These are phyloP conservation scores for Wickerhamomyces chaumierensis DNA, from an alignment of 805 yeast genomes.

Conservation along the genomic window DNA sequence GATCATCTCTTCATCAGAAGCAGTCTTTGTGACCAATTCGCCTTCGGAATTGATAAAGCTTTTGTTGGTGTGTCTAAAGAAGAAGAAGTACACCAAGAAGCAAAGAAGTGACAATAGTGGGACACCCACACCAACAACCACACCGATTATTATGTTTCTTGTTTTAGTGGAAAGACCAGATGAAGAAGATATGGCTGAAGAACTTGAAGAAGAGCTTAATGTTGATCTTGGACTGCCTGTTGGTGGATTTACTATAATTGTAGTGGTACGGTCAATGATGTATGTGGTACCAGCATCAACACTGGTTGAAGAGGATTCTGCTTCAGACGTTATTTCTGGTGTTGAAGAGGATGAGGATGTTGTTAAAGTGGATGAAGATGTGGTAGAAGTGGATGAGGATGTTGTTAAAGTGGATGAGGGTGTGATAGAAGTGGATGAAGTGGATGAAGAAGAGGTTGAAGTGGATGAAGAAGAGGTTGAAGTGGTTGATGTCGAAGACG, in stretches of 20 bases:
- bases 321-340: background rate
- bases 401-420: background rate
- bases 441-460: slow-evolving; percentile 3
- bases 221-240: slow-evolving; percentile 22
- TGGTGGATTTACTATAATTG: slow-evolving; percentile 8
- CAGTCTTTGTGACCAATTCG: slow-evolving; percentile 12
- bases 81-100: slow-evolving; percentile 5
- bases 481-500: slow-evolving; percentile 1
- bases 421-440: background rate
- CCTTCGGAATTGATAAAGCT: slow-evolving; percentile 19
- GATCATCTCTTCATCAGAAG: slow-evolving; percentile 15
- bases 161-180: slow-evolving; percentile 33
- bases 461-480: slow-evolving; percentile 1
- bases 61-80: slow-evolving; percentile 6
- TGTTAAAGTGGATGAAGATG: slow-evolving; percentile 1
- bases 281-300: slow-evolving; percentile 7
- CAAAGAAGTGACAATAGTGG: slow-evolving; percentile 3
- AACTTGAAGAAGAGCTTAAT: slow-evolving; percentile 12
- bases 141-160: slow-evolving; percentile 50
- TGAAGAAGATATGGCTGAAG: slow-evolving; percentile 10
- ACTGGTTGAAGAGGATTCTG: slow-evolving; percentile 3
- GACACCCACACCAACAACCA: slow-evolving; percentile 37
- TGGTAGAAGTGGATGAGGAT: background rate
- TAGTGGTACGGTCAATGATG: slow-evolving; percentile 13
- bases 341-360: background rate